A percentile compares a stretch with the other conserved stretches of the same genome.
phyloP scores from a whole-genome alignment of 2,329 filamentous ascomycete genomes.

The Colletotrichum karsti region DNA sequence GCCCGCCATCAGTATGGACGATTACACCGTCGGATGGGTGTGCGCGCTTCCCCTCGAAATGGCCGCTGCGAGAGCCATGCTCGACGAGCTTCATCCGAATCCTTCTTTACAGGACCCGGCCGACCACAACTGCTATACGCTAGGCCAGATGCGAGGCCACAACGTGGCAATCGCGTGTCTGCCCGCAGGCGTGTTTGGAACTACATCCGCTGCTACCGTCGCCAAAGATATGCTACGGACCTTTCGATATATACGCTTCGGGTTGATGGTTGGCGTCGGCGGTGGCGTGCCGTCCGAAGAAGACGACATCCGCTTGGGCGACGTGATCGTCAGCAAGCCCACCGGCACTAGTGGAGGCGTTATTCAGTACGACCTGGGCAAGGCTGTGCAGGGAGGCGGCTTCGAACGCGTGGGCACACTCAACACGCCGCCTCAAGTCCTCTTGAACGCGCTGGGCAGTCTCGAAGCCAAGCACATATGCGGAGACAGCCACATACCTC shows the following conservation, averaged over 20 bases:
- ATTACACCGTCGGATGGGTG: slow-evolving; percentile 43
- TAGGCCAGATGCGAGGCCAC: slow-evolving; percentile 35
- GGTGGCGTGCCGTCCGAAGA: slow-evolving; percentile 32
- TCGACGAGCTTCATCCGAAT: slow-evolving; percentile 37
- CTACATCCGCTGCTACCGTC: slow-evolving; percentile 34
- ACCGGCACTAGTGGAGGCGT: not conserved
- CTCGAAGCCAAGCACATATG: not conserved
- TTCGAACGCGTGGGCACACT: not conserved
- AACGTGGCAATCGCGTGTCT: slow-evolving; percentile 44
- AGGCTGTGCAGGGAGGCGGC: not conserved
- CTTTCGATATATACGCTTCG: slow-evolving; percentile 34
- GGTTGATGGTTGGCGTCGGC: slow-evolving; percentile 37
- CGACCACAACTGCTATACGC: slow-evolving; percentile 34
- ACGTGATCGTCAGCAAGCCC: slow-evolving; percentile 33
- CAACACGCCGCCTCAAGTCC: not conserved
- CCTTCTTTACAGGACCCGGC: not conserved
- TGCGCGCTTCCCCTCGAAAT: slow-evolving; percentile 41
- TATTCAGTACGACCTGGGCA: slow-evolving; percentile 9
- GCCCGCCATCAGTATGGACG: not conserved
- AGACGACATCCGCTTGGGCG: slow-evolving; percentile 37
- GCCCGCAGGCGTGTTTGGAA: slow-evolving; percentile 37
- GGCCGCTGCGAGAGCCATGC: slow-evolving; percentile 37
- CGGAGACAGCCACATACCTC: not conserved
- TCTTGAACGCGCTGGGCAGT: not conserved
- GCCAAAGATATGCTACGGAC: slow-evolving; percentile 37